Evolutionary conservation across 2,329 filamentous ascomycete genomes (phyloP).

Genomic region (Apiospora sp.): DNA sequence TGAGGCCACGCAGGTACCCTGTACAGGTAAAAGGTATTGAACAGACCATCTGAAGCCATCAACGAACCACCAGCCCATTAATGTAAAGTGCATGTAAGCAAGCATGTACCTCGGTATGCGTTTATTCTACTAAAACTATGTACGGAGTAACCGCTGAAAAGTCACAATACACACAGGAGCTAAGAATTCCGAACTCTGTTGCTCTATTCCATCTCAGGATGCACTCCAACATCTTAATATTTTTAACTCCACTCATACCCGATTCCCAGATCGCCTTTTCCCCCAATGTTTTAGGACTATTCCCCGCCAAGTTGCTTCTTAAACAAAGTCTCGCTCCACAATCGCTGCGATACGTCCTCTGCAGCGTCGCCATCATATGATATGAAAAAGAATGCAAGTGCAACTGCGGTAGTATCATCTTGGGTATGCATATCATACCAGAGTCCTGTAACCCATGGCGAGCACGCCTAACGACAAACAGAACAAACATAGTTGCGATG

Average conservation of each 20-base stretch:
- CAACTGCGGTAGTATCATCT: neutral
- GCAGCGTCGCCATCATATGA: slow-evolving; percentile 4
- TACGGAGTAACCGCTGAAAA: neutral
- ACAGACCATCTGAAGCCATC: slow-evolving; percentile 9
- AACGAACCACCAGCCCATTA: neutral
- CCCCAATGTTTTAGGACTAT: neutral
- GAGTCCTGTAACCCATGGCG: neutral
- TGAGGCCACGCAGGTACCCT: neutral
- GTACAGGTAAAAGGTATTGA: neutral
- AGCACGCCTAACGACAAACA: neutral
- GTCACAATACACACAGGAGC: neutral
- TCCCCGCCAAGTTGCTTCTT: neutral
- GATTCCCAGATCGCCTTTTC: neutral
- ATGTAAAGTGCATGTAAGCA: too few relatives aligned
- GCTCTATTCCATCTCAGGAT: neutral
- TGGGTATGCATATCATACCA: neutral
- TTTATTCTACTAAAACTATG: neutral
- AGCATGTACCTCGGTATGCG: too few relatives aligned
- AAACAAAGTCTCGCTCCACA: neutral
- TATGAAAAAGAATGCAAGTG: neutral
- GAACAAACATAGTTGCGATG: neutral
- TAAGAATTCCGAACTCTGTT: neutral
- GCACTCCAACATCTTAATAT: neutral
- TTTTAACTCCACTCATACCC: neutral
- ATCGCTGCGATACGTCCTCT: neutral